Percentiles rank a stretch among this genome's conserved stretches.
Evolutionary conservation across 2,329 filamentous ascomycete species (phyloP).

Genomic region (Arthrobotrys sphaeroides): DNA sequence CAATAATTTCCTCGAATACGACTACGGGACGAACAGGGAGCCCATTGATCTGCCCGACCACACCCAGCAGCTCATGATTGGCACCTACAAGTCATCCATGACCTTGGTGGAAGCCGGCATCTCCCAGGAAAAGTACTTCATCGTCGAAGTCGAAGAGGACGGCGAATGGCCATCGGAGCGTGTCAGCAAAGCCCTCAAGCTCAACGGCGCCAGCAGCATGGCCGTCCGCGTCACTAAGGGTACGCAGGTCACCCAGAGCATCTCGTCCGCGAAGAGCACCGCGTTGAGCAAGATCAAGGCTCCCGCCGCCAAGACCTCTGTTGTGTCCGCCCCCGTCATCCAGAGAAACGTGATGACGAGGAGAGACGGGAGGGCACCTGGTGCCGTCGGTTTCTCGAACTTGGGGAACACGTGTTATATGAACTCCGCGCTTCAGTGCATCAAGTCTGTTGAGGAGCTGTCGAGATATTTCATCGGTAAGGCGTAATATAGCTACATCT

Average conservation of each 20-base stretch:
- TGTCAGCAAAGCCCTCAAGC: slow-evolving; percentile 55
- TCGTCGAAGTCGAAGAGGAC: slow-evolving; percentile 49
- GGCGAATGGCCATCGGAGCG: slow-evolving; percentile 49
- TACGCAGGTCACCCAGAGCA: slow-evolving; percentile 54
- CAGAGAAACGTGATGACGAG: slow-evolving; percentile 72
- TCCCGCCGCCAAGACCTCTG: slow-evolving; percentile 67
- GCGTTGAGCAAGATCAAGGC: slow-evolving; percentile 54
- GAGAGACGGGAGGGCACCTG: slow-evolving; percentile 74
- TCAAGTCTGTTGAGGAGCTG: slow-evolving; percentile 91
- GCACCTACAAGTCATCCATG: slow-evolving; percentile 65
- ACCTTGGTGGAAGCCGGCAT: slow-evolving; percentile 59
- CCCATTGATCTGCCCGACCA: slow-evolving; percentile 56
- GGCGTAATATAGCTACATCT: slow-evolving; percentile 55
- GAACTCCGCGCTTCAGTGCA: slow-evolving; percentile 96
- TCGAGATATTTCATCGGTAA: slow-evolving; percentile 84
- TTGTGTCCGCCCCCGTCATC: slow-evolving; percentile 72
- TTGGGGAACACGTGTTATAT: slow-evolving; percentile 98
- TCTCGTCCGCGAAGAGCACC: slow-evolving; percentile 45
- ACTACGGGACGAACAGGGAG: slow-evolving; percentile 60
- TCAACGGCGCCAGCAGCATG: slow-evolving; percentile 31
- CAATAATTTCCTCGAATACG: slow-evolving; percentile 29
- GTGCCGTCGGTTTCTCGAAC: slow-evolving; percentile 85
- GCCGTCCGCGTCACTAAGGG: slow-evolving; percentile 50
- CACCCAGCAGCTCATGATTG: slow-evolving; percentile 67
- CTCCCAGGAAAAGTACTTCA: slow-evolving; percentile 56